Evolutionary conservation across 2,329 filamentous ascomycete genomes (phyloP).

Genomic region (Geosmithia flava): DNA sequence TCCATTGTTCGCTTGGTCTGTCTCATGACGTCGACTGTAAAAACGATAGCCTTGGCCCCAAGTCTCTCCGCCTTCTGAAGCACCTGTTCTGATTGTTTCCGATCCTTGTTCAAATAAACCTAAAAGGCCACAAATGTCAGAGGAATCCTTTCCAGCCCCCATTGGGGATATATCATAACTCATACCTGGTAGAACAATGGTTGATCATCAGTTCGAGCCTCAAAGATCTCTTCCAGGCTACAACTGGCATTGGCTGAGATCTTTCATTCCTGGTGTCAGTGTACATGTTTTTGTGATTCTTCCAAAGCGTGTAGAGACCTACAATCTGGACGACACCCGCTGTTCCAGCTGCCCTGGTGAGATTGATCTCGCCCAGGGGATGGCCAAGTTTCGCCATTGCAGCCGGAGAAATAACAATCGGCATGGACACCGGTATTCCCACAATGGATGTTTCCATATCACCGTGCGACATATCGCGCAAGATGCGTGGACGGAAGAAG

Average conservation of each 20-base stretch:
- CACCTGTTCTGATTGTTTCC: conserved; percentile 10
- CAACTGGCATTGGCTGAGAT: conserved; percentile 6
- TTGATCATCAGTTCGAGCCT: conserved; percentile 14
- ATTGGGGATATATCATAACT: background rate
- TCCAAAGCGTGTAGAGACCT: background rate
- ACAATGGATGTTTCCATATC: conserved; percentile 24
- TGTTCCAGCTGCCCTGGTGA: conserved; percentile 29
- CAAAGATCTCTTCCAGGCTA: conserved; percentile 21
- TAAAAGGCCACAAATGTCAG: background rate
- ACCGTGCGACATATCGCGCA: conserved; percentile 5
- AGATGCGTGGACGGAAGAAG: conserved; percentile 24
- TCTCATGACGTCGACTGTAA: conserved; percentile 17
- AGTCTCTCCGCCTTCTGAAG: conserved; percentile 15
- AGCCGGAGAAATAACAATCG: conserved; percentile 36
- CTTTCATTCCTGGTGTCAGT: background rate
- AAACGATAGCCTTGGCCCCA: conserved; percentile 23
- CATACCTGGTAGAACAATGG: conserved; percentile 19
- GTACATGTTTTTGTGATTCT: background rate
- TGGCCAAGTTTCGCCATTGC: conserved; percentile 29
- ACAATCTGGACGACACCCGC: conserved; percentile 31
- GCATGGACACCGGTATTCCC: conserved; percentile 32
- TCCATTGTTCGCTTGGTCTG: background rate
- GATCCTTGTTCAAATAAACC: conserved; percentile 17
- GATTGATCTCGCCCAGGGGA: conserved; percentile 30
- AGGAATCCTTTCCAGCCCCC: background rate